Evolutionary conservation across 768 basidiomycete species (phyloP), one percentile per base, ranked within the genome.

Genomic region (Chiua virens): DNA sequence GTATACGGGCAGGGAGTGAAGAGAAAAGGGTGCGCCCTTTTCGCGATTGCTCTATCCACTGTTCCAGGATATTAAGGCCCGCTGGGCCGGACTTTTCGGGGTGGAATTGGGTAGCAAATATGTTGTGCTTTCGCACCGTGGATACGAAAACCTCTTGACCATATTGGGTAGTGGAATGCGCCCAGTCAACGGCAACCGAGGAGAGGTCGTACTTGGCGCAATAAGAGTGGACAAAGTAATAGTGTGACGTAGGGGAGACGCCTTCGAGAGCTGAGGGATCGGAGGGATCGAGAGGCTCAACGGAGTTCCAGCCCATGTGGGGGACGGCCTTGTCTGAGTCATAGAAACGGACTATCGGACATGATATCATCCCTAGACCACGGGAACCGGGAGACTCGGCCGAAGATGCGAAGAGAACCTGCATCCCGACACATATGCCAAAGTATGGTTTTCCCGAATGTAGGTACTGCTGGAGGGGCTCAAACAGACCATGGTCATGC

Each of bases 361-460:
- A 84, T n/a, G 91, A 88, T 55, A 99, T 86, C 57, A 92, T 70
- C 17, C 85, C 89, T 20, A 98, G 78, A n/a, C 96, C 95, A n/a
- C 62, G 68, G 23, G 74, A 72, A 18, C 67, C 62, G 15, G 82
- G 78, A 14, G 86, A 86, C 74, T 99, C 97, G 54, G 81, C 73
- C 15, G 96, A 98, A 14, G 88, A 84, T 51, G 80, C 74, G 73
- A 93, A 98, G 54, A 99, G 89, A 50, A 97, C 83, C 71, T 99
- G 97, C 86, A 99, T 87, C 61, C 97, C 97, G 64, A 99, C 91
- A 73, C 97, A 99, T 75, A 99, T 98, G 35, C 92, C 92, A 71
- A 97, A 92, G 72, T 97, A 99, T 3, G 96, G 97, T 60, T 79
- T 82, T 22, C 97, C 96, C 11, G 91, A 91, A 15, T 72, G 71